Percentiles rank a stretch among this genome's conserved stretches.
phyloP scores from a whole-genome alignment of 169 alveolate species.

The Cyclospora cayetanensis region DNA sequence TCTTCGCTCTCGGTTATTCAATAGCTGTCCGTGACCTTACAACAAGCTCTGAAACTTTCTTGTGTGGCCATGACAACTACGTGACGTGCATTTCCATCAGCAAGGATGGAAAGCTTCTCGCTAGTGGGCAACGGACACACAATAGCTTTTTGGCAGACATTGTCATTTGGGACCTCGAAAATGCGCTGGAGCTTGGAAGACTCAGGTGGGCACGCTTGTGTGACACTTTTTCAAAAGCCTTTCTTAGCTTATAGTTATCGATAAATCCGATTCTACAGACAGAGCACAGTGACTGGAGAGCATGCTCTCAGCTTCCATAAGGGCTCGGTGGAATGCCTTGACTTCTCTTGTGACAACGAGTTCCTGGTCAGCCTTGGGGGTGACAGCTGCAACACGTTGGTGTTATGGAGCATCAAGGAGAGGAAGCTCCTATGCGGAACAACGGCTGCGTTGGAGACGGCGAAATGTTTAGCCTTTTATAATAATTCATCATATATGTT shows the following conservation, averaged over 20 bases:
- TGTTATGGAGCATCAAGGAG: conserved; percentile 88
- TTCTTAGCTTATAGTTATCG: too few species aligned
- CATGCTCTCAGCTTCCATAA: conserved; percentile 64
- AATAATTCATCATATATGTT: conserved; percentile 83
- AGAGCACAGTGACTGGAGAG: neutral
- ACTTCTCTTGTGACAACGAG: conserved; percentile 74
- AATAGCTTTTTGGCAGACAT: conserved; percentile 91
- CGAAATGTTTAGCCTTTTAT: conserved; percentile 83
- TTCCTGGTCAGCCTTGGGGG: conserved; percentile 94
- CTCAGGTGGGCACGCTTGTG: conserved; percentile 76
- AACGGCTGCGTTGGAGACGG: conserved; percentile 90
- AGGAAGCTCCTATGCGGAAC: conserved; percentile 92
- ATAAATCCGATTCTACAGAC: too few species aligned
- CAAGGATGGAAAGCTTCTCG: conserved; percentile 87
- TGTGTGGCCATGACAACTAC: conserved; percentile 91
- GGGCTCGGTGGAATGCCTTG: conserved; percentile 70
- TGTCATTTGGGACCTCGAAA: conserved; percentile 91
- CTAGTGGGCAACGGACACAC: conserved; percentile 92
- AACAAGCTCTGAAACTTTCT: conserved; percentile 85
- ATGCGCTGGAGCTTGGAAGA: conserved; percentile 78
- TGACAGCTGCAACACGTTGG: conserved; percentile 91
- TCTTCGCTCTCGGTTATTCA: conserved; percentile 91
- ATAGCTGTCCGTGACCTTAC: conserved; percentile 85
- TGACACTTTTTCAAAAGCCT: neutral
- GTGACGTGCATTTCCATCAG: conserved; percentile 81